A percentile compares a stretch with the other conserved stretches of the same genome.
Evolutionary conservation across 192 early-diverging fungal genomes (phyloP).

Genomic region (Umbelopsis isabellina): DNA sequence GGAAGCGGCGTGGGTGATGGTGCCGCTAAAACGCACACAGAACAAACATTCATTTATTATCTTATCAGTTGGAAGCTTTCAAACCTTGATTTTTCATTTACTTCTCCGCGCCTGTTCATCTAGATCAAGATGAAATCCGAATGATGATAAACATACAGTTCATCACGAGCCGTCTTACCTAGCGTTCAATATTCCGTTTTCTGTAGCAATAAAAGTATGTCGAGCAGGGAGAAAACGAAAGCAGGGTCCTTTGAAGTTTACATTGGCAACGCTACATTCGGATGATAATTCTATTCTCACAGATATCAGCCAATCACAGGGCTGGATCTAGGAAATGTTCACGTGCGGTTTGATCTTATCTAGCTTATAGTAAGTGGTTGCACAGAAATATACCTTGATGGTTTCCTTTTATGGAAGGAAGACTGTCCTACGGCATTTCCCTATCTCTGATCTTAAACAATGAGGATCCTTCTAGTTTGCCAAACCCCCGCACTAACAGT

Average conservation of each 20-base stretch:
- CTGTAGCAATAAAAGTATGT: too few relatives aligned
- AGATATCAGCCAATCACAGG: constrained; percentile 8
- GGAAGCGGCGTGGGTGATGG: too few relatives aligned
- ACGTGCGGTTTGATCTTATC: constrained; percentile 17
- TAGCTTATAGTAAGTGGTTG: background rate
- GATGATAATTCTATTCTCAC: constrained; percentile 18
- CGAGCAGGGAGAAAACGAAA: too few relatives aligned
- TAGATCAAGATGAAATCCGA: background rate
- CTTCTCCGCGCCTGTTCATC: constrained; percentile 19
- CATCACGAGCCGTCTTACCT: too few relatives aligned
- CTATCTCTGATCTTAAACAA: constrained; percentile 18
- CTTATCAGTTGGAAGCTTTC: constrained; percentile 5
- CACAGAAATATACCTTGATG: constrained; percentile 19
- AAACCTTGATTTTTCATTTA: background rate
- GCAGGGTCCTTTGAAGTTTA: background rate
- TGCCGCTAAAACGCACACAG: background rate
- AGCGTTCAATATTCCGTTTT: too few relatives aligned
- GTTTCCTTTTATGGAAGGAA: constrained; percentile 7
- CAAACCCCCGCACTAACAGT: background rate
- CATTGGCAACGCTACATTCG: background rate
- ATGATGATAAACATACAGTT: too few relatives aligned
- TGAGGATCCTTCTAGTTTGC: background rate
- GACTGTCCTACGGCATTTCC: constrained; percentile 20
- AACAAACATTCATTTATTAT: background rate
- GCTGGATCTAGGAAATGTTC: background rate